These are phyloP conservation scores for Sordaria brevicollis DNA, from an alignment of 495 filamentous ascomycete species.

Conservation along the genomic window DNA sequence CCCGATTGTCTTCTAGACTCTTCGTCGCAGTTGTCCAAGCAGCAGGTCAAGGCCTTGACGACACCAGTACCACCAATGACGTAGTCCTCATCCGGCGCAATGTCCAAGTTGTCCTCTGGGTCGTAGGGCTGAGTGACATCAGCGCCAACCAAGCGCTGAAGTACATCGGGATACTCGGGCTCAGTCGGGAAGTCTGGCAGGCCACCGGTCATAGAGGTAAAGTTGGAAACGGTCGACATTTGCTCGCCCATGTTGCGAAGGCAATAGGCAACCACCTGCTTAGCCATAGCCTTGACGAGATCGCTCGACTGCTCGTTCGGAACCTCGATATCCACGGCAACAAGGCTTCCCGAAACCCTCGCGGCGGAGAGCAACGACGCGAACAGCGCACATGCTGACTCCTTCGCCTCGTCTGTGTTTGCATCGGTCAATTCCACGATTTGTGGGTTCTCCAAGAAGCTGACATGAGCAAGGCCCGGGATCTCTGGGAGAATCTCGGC, in stretches of 20 bases:
- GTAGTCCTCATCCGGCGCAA: constrained; percentile 83
- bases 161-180: constrained; percentile 41
- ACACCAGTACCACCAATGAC: constrained; percentile 93
- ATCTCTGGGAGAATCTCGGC: constrained; percentile 84
- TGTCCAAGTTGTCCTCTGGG: constrained; percentile 51
- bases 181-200: constrained; percentile 9
- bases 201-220: neutral
- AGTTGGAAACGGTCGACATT: constrained; percentile 1
- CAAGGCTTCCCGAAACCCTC: constrained; percentile 69
- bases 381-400: constrained; percentile 90
- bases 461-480: constrained; percentile 74
- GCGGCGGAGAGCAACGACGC: constrained; percentile 85
- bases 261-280: constrained; percentile 87
- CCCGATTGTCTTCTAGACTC: constrained; percentile 40
- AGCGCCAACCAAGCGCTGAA: constrained; percentile 47
- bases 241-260: constrained; percentile 70
- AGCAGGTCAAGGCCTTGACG: constrained; percentile 85
- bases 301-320: constrained; percentile 69
- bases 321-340: constrained; percentile 87
- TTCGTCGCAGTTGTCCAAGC: constrained; percentile 63
- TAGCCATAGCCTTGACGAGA: constrained; percentile 84
- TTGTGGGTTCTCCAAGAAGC: constrained; percentile 72
- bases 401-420: constrained; percentile 61
- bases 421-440: constrained; percentile 56
- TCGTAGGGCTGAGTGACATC: constrained; percentile 47